Evolutionary conservation across 495 filamentous ascomycete species (phyloP), one percentile per base, ranked within the genome.

Genomic region (Penicillium tannophilum): DNA sequence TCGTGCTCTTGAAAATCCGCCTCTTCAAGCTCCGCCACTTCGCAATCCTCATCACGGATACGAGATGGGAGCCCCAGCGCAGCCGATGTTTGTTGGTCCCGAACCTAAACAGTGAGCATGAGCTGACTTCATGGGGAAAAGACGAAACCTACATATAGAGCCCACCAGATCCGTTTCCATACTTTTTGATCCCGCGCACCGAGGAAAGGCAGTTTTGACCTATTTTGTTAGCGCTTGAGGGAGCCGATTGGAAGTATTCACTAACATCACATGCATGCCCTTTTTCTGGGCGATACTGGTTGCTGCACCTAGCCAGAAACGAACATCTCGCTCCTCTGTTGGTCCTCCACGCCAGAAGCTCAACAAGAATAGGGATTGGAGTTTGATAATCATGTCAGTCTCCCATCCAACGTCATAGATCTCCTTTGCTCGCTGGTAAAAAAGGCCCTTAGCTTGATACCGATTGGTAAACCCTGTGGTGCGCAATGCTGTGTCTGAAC

Each of bases 111-210:
- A 12, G 36, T 26, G 17, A 33, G 35, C 19, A 9, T 33, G 33
- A 52, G 31, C 11, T 19, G 16, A 24, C 16, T 43, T 23, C 12
- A 23, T 36, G 12, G 11, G 20, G 20, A 2, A 19, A 30, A 8
- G 19, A 6, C 11, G 4, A n/a, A 5, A 60, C 67, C 45, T 59
- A 79, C 76, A 64, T 79, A 81, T 47, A 79, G 53, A 58, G 76
- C 73, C 78, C 78, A 81, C 76, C 77, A 81, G 10, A 81, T 78
- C 20, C 77, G 53, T 54, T 79, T 79, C 63, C 77, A 71, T 4
- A 81, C 39, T 52, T 63, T 73, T 43, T 69, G 65, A 20, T 75
- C 71, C 12, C 62, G 63, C 8, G 64, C 14, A 17, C 64, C 62
- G 30, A 74, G 54, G 44, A 73, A 72, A 10, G 71, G 69, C 43